These are phyloP conservation scores for Hippophae tibetana DNA, from an alignment of 306 rosid species.

Conservation along the genomic window DNA sequence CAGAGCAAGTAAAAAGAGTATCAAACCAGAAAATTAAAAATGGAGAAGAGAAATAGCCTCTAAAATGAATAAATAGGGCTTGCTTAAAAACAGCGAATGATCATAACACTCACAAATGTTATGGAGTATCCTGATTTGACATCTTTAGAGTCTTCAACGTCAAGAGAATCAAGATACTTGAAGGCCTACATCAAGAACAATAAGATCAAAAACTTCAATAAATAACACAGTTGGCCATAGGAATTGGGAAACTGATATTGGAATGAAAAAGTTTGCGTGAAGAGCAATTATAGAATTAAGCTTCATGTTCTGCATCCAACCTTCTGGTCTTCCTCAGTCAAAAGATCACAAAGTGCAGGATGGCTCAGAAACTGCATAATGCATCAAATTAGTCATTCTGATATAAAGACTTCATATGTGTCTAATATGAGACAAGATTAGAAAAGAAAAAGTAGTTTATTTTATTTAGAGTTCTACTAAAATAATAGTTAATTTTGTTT, in stretches of 20 bases:
- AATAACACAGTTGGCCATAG: too few species aligned
- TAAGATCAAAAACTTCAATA: constrained; percentile 8
- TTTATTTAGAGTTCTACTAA: too few species aligned
- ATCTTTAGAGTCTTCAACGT: constrained; percentile 59
- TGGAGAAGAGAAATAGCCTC: background rate
- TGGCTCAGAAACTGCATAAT: constrained; percentile 76
- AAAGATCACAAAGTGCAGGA: constrained; percentile 64
- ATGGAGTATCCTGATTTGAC: constrained; percentile 46
- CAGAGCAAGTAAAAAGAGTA: background rate
- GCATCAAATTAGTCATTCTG: constrained; percentile 16
- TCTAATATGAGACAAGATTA: background rate
- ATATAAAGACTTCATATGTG: background rate
- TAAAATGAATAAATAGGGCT: too few species aligned
- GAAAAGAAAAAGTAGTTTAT: background rate
- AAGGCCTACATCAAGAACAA: constrained; percentile 35
- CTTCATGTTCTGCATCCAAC: constrained; percentile 21
- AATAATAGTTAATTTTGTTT: too few species aligned
- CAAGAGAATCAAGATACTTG: constrained; percentile 47
- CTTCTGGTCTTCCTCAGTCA: constrained; percentile 57
- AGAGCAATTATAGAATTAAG: background rate
- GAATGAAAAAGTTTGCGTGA: background rate
- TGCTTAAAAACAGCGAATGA: constrained; percentile 6
- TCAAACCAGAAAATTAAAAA: background rate
- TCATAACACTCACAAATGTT: constrained; percentile 45
- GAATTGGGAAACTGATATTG: background rate